These are phyloP conservation scores for Pezicula rhizophila DNA, from an alignment of 2,329 filamentous ascomycete species.

Conservation along the genomic window DNA sequence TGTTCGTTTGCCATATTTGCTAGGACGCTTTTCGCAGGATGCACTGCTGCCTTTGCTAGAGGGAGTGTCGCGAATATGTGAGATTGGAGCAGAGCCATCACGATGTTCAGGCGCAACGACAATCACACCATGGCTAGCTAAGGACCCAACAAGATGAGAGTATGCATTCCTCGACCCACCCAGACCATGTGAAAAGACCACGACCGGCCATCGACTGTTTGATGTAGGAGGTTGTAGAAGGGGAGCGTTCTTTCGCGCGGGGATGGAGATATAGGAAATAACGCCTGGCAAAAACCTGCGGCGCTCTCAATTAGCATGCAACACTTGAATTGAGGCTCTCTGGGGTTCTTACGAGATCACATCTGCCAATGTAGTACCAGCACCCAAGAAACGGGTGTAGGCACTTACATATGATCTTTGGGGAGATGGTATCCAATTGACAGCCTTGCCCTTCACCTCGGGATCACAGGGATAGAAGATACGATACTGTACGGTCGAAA, in stretches of 20 bases:
- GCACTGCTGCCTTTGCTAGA: constrained; percentile 33
- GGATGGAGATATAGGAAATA: constrained; percentile 67
- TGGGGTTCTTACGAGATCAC: constrained; percentile 48
- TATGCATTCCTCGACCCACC: constrained; percentile 79
- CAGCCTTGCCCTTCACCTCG: constrained; percentile 40
- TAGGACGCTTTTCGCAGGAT: constrained; percentile 24
- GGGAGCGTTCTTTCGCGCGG: constrained; percentile 64
- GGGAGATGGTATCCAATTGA: constrained; percentile 73
- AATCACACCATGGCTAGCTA: constrained; percentile 75
- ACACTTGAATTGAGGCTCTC: neutral
- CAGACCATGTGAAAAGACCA: constrained; percentile 81
- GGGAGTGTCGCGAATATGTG: constrained; percentile 59
- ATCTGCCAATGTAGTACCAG: constrained; percentile 50
- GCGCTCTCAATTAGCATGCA: constrained; percentile 4
- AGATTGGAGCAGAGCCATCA: constrained; percentile 73
- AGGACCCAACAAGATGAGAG: constrained; percentile 71
- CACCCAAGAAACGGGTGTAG: constrained; percentile 71
- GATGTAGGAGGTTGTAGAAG: constrained; percentile 45
- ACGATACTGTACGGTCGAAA: constrained; percentile 72
- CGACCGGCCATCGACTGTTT: constrained; percentile 64
- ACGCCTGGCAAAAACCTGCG: constrained; percentile 61
- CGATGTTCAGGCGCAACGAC: constrained; percentile 79
- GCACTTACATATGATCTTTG: constrained; percentile 69
- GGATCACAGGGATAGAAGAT: constrained; percentile 71
- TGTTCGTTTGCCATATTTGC: constrained; percentile 24